Base-by-base conservation (phyloP, 805 yeast genomes). In the Wickerhamiella kazuoi region DNA sequence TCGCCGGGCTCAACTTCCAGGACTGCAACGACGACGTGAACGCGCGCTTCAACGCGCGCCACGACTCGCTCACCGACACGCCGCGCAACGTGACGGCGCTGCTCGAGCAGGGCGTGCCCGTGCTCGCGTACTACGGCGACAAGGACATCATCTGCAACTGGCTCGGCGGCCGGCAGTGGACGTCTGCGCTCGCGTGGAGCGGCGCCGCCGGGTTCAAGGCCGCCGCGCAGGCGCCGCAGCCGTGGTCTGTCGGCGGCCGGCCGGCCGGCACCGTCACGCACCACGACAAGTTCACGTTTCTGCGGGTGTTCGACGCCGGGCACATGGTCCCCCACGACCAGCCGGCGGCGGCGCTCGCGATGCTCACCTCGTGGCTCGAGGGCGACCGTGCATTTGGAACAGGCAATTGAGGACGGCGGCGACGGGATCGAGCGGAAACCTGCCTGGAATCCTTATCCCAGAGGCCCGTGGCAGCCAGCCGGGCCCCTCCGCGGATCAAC, bases 91-190 rank as follows among this genome's bases (percentile, higher is more conserved):
- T 87, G 34, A 67, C 77, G 19, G 74, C 73, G 36, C 60, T 84
- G 45, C 68, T 87, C 51, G 82, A 82, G 45, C 55, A 67, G 21
- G 77, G 68, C 14, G 52, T 83, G 34, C 94, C 95, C 3, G 87
- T 83, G 21, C 69, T 87, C 54, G 70, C 84, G 44, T 86, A 84
- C 54, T 94, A 94, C 13, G 97, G 97, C 54, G 96, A 86, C 63
- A 86, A 84, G 62, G 97, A 86, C 60, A 86, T 76, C 57, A 84
- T 86, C 53, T 81, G 95, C 63, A 86, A 86, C 67, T 86, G 96
- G 95, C 69, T 86, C 53, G 95, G 96, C 46, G 84, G 82, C 59
- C 70, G 72, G 50, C 87, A 78, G 8, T 86, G 95, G 95, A 68
- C 87, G 28, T 24, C 34, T n/a, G 36, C 35, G 8, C 67, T 84